Percentiles rank a stretch among this genome's conserved stretches.
Conservation (phyloP, 371 early-diverging fungal genomes). For the Mucor mucedo region DNA sequence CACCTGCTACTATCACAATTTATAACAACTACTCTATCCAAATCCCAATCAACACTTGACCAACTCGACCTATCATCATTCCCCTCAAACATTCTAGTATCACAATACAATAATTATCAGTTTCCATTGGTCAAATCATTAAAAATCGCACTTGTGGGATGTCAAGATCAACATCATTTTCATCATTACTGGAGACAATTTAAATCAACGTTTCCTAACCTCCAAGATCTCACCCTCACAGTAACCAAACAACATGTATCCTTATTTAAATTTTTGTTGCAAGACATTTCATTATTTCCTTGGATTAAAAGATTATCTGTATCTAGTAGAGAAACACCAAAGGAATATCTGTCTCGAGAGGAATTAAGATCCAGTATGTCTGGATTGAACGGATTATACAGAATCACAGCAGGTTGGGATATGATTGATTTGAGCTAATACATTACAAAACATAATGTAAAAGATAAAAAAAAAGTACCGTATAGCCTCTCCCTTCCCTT, state of each 20-base stretch:
- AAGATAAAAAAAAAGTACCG: not conserved
- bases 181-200: slow-evolving; percentile 25
- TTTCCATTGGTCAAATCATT: slow-evolving; percentile 26
- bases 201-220: slow-evolving; percentile 28
- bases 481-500: slow-evolving; percentile 2
- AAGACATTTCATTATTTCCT: slow-evolving; percentile 32
- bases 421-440: slow-evolving; percentile 32
- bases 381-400: slow-evolving; percentile 33
- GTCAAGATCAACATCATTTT: not conserved
- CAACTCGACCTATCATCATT: slow-evolving; percentile 33
- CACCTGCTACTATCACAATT: slow-evolving; percentile 4
- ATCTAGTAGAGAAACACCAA: slow-evolving; percentile 31
- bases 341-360: slow-evolving; percentile 25
- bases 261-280: slow-evolving; percentile 31
- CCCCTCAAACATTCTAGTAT: slow-evolving; percentile 14
- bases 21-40: slow-evolving; percentile 4
- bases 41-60: slow-evolving; percentile 17
- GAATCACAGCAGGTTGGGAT: slow-evolving; percentile 48
- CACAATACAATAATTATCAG: not conserved
- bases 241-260: slow-evolving; percentile 13
- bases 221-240: slow-evolving; percentile 27
- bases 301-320: slow-evolving; percentile 39
- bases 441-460: not conserved
- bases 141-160: slow-evolving; percentile 10
- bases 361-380: slow-evolving; percentile 30